A percentile compares a stretch with the other conserved stretches of the same genome.
These are phyloP conservation scores for Fusarium goolgardi DNA, from an alignment of 2,329 filamentous ascomycete genomes.

Conservation along the genomic window DNA sequence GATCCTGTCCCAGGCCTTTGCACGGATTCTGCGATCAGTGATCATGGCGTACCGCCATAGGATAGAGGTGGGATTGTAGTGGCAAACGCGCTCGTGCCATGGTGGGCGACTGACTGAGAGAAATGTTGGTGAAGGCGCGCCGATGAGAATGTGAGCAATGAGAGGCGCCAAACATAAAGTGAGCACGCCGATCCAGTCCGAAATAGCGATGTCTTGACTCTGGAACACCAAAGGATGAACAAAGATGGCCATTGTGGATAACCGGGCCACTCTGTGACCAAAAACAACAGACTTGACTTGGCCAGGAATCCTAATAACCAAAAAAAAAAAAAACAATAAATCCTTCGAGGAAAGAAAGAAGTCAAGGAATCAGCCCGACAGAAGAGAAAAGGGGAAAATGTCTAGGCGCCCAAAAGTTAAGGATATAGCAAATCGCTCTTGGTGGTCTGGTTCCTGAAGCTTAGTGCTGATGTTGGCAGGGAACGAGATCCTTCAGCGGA, in stretches of 20 bases:
- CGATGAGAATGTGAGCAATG: constrained; percentile 24
- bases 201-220: constrained; percentile 2
- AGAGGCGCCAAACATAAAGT: constrained; percentile 28
- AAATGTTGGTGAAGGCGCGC: constrained; percentile 12
- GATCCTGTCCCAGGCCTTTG: constrained; percentile 5
- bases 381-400: neutral
- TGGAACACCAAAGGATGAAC: constrained; percentile 13
- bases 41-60: constrained; percentile 24
- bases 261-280: rapidly evolving
- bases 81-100: constrained; percentile 29
- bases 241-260: neutral
- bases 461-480: neutral
- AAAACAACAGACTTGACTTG: neutral
- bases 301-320: neutral
- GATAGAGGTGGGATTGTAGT: constrained; percentile 32
- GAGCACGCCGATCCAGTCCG: constrained; percentile 20
- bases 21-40: constrained; percentile 15
- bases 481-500: neutral
- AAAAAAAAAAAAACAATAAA: neutral
- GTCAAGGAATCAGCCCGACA: neutral
- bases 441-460: neutral
- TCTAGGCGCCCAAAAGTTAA: neutral
- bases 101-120: constrained; percentile 6
- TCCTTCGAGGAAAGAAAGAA: rapidly evolving
- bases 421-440: neutral